phyloP scores from a whole-genome alignment of 768 basidiomycete species.

The Cystofilobasidium macerans region DNA sequence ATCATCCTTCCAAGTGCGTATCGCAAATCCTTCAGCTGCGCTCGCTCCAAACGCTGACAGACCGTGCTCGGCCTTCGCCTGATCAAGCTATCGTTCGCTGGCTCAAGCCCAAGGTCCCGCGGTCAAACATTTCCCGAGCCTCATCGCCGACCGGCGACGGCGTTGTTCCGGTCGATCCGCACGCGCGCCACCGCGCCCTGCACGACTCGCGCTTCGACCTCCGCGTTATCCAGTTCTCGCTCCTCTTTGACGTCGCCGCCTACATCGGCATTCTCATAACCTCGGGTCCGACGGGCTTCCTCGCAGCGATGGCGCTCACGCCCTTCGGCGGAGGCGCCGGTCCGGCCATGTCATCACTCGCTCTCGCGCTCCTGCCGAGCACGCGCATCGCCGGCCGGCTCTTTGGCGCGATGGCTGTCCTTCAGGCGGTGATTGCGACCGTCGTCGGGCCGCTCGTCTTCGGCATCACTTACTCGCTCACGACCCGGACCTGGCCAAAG shows the following conservation, averaged over 20 bases:
- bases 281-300: slow-evolving; percentile 46
- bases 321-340: slow-evolving; percentile 54
- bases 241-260: slow-evolving; percentile 48
- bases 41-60: neutral
- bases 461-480: slow-evolving; percentile 54
- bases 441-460: slow-evolving; percentile 46
- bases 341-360: slow-evolving; percentile 61
- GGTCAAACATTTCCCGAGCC: slow-evolving; percentile 26
- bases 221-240: slow-evolving; percentile 52
- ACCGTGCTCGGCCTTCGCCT: too few species aligned
- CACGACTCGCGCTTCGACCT: slow-evolving; percentile 53
- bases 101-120: slow-evolving; percentile 42
- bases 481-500: slow-evolving; percentile 55
- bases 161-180: neutral
- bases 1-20: slow-evolving; percentile 52
- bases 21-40: neutral
- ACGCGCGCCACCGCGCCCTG: neutral
- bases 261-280: slow-evolving; percentile 48
- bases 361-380: slow-evolving; percentile 53
- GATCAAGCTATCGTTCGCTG: slow-evolving; percentile 48
- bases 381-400: slow-evolving; percentile 55
- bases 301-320: slow-evolving; percentile 44
- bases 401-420: slow-evolving; percentile 68
- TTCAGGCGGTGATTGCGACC: slow-evolving; percentile 47
- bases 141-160: neutral